Evolutionary conservation across 768 basidiomycete species (phyloP), one percentile per base, ranked within the genome.

Genomic region (Lactarius vividus): DNA sequence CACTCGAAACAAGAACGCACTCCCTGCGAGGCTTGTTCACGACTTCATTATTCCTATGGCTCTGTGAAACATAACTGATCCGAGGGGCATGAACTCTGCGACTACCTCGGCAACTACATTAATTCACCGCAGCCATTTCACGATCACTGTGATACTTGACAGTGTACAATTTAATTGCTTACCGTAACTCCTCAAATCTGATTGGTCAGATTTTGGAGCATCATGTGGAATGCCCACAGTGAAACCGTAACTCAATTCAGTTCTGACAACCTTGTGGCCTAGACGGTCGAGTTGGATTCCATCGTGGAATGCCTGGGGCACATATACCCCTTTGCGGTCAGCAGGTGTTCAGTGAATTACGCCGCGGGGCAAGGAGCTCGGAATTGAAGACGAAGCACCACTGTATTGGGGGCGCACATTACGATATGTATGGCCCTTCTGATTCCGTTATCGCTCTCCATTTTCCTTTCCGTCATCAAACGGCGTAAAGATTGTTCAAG

Each of bases 321-420:
- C 11, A 49, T 49, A 49, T 66, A 62, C 33, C 65, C 64, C 64
- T 33, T 57, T 55, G 55, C 23, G 65, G 55, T 26, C 35, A 57
- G 20, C 46, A 49, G n/a, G 46, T 49, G 54, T n/a, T 53, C 42
- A 49, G 11, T 15, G 15, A 5, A 44, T 37, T n/a, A 35, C 42
- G 54, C 23, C 59, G 40, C 64, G 60, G 44, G 28, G 59, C 59
- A 65, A 60, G n/a, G 54, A 49, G 37, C 33, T n/a, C 29, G 26
- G 37, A 52, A 49, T 40, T 52, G 23, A 52, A 52, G 49, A 52
- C 49, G 39, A 61, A 20, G 54, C 61, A 49, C 42, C 39, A 15
- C 61, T 29, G 40, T 54, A 44, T 37, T 37, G 35, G 40, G 44
- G 55, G 28, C 20, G 23, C n/a, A 52, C 13, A 6, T 65, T 65